Conservation (phyloP, 78 protist genomes). For the Dictyostelium firmibasis region DNA sequence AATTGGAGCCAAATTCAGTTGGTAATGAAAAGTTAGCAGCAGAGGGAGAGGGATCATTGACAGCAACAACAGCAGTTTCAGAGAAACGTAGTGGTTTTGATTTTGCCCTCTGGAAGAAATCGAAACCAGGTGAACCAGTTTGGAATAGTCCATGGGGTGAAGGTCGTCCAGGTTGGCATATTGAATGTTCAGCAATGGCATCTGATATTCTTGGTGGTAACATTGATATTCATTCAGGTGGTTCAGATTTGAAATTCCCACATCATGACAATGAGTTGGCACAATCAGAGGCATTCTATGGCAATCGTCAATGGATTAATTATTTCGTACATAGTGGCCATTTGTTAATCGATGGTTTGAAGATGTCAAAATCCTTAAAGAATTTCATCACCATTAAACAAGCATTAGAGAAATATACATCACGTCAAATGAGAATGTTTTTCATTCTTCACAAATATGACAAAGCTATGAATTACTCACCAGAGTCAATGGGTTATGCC, state of each 20-base stretch:
- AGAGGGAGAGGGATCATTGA: slow-evolving; percentile 85
- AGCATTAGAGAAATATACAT: slow-evolving; percentile 87
- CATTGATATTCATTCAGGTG: slow-evolving; percentile 96
- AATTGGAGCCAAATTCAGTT: slow-evolving; percentile 85
- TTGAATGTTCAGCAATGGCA: slow-evolving; percentile 99
- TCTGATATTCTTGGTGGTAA: slow-evolving; percentile 77
- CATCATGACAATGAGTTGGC: slow-evolving; percentile 99
- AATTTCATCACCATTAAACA: slow-evolving; percentile 98
- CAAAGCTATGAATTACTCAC: slow-evolving; percentile 86
- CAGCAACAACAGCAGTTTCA: not conserved
- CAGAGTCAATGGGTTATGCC: slow-evolving; percentile 87
- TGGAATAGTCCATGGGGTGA: slow-evolving; percentile 96
- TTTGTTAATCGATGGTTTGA: slow-evolving; percentile 92
- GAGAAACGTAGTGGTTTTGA: slow-evolving; percentile 75
- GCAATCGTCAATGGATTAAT: slow-evolving; percentile 94
- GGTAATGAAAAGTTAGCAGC: slow-evolving; percentile 72
- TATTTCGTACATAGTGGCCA: slow-evolving; percentile 98
- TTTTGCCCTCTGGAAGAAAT: slow-evolving; percentile 96
- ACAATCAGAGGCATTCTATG: slow-evolving; percentile 90
- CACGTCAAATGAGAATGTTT: slow-evolving; percentile 95
- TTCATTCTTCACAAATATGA: slow-evolving; percentile 90
- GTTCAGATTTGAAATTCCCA: slow-evolving; percentile 98
- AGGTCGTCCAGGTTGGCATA: slow-evolving; percentile 99
- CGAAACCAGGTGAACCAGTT: slow-evolving; percentile 89
- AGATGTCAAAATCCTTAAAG: slow-evolving; percentile 99